Conservation (phyloP, 2,329 filamentous ascomycete genomes). For the Trichothecium sympodiale region DNA sequence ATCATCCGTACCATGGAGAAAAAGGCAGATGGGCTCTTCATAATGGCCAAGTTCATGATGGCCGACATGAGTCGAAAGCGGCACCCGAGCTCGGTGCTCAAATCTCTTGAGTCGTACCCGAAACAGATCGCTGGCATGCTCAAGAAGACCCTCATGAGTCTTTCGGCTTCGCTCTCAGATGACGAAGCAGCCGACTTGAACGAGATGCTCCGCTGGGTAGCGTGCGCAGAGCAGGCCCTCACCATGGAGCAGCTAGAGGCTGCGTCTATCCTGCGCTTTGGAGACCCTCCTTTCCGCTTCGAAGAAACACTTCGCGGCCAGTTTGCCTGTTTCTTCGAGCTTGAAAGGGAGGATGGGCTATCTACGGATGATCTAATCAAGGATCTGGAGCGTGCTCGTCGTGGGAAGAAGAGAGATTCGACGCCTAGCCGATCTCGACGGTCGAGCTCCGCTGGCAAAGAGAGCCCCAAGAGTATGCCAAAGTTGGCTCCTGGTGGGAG, state of each 20-base stretch:
- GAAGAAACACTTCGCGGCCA: conserved; percentile 31
- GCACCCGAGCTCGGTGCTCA: conserved; percentile 31
- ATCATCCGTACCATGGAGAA: conserved; percentile 27
- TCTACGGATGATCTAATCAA: conserved; percentile 29
- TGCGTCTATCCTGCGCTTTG: conserved; percentile 29
- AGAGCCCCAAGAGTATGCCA: background rate
- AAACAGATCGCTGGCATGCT: conserved; percentile 31
- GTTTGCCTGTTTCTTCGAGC: conserved; percentile 34
- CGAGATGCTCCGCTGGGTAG: conserved; percentile 33
- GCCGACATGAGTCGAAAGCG: conserved; percentile 33
- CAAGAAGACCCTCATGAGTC: conserved; percentile 26
- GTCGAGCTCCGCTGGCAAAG: conserved; percentile 4
- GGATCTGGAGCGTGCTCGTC: conserved; percentile 21
- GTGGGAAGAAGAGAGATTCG: conserved; percentile 4
- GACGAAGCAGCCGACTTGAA: conserved; percentile 31
- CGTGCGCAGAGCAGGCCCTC: conserved; percentile 30
- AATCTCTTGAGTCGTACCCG: conserved; percentile 32
- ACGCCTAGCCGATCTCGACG: conserved; percentile 2
- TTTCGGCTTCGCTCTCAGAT: conserved; percentile 25
- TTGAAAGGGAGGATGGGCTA: conserved; percentile 31
- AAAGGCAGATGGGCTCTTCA: conserved; percentile 35
- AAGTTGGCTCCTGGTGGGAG: background rate
- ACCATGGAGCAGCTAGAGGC: conserved; percentile 32
- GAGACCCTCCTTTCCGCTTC: conserved; percentile 26
- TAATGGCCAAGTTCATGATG: conserved; percentile 38